Conservation (phyloP, 1,284 basidiomycete genomes). For the Cystobasidium slooffiae region DNA sequence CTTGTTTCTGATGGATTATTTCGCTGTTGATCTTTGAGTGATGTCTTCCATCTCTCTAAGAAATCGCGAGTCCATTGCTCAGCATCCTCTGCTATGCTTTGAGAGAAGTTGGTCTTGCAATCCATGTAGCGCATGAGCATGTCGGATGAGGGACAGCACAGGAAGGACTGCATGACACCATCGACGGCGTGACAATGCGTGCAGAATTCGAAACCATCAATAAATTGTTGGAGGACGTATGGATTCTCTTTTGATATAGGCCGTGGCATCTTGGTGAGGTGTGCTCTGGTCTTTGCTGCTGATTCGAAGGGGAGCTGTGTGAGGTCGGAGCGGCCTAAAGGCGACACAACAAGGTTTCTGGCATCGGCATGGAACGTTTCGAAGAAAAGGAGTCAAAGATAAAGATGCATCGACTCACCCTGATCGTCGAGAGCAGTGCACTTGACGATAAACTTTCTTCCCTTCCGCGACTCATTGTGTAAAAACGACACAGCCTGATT, state of each 20-base stretch:
- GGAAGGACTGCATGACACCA: conserved; percentile 58
- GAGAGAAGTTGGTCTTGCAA: conserved; percentile 53
- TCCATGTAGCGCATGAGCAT: conserved; percentile 60
- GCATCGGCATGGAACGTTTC: conserved; percentile 55
- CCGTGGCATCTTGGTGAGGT: conserved; percentile 50
- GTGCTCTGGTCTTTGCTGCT: conserved; percentile 49
- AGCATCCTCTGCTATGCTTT: conserved; percentile 54
- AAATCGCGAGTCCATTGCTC: conserved; percentile 57
- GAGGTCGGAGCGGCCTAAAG: conserved; percentile 57
- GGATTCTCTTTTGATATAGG: conserved; percentile 53
- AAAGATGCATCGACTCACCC: conserved; percentile 25
- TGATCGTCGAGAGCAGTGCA: conserved; percentile 43
- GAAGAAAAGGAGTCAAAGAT: background rate
- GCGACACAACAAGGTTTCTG: conserved; percentile 50
- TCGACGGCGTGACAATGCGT: conserved; percentile 59
- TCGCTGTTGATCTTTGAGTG: conserved; percentile 47
- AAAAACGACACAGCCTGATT: conserved; percentile 56
- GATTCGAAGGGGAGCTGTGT: conserved; percentile 56
- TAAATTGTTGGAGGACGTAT: conserved; percentile 55
- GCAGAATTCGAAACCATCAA: conserved; percentile 58
- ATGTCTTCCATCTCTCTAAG: conserved; percentile 52
- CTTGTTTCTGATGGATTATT: conserved; percentile 42
- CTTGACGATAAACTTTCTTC: conserved; percentile 43
- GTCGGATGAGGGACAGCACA: conserved; percentile 59
- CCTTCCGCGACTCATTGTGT: conserved; percentile 39